Evolutionary conservation across 75 land plant species (phyloP).

Genomic region (Cupressus sempervirens): DNA sequence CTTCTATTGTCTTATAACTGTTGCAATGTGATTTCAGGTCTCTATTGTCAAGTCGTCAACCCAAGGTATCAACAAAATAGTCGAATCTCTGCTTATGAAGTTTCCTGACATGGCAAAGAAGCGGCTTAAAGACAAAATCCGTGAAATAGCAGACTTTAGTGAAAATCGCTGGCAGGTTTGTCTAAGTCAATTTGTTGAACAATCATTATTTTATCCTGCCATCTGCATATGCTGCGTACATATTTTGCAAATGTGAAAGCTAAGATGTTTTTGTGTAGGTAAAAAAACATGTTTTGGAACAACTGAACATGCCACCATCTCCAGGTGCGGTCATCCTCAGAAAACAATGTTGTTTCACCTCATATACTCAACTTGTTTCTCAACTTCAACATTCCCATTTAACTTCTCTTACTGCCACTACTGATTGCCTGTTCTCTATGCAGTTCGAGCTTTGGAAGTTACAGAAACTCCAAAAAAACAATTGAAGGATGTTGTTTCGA

Average conservation of each 20-base stretch:
- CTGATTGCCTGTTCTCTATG: neutral
- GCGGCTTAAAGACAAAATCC: slow-evolving; percentile 58
- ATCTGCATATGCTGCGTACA: neutral
- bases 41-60: slow-evolving; percentile 39
- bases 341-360: neutral
- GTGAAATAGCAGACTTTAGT: slow-evolving; percentile 58
- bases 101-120: slow-evolving; percentile 51
- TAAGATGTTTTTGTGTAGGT: slow-evolving; percentile 37
- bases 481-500: neutral
- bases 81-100: slow-evolving; percentile 41
- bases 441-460: neutral
- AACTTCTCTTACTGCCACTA: neutral
- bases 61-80: slow-evolving; percentile 44
- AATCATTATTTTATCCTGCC: neutral
- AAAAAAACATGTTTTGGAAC: slow-evolving; percentile 56
- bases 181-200: neutral
- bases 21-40: slow-evolving; percentile 30
- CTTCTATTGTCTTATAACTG: neutral
- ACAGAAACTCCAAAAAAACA: neutral
- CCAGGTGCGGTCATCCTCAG: slow-evolving; percentile 23
- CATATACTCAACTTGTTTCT: neutral
- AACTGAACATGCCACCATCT: slow-evolving; percentile 30
- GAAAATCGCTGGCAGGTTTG: slow-evolving; percentile 83
- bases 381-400: neutral
- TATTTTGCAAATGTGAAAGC: neutral